Base-by-base conservation (phyloP, 1,284 basidiomycete species). In the Xerocomus nothofagi region DNA sequence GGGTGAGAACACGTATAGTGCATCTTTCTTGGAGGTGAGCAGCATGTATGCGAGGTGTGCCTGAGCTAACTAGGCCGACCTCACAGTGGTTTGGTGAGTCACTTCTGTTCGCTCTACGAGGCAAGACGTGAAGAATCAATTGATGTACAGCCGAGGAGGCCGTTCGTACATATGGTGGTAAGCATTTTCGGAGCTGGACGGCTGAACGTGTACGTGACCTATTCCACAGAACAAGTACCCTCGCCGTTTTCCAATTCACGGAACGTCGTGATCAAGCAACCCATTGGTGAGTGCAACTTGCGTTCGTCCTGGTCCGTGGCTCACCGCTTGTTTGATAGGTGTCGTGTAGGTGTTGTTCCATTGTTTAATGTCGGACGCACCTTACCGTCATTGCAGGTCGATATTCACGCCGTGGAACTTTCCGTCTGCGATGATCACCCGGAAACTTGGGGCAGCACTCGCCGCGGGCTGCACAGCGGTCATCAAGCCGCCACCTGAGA, bases 381-480 rank as follows among this genome's bases (percentile, higher is more conserved):
- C 44, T 52, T 8, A 64, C 39, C 20, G 36, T 44, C 17, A 18
- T 37, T 33, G n/a, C 49, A 89, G 88, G 14, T 82, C 86, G 9
- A 88, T 91, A 54, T 59, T 91, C 39, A 91, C 88, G 1, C 88
- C 88, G 44, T 91, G 88, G 91, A 94, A 95, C 70, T 96, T 97
- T 73, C 93, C 93, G 7, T 93, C 90, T 20, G 94, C 93, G 0
- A 97, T 97, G 89, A 90, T 93, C 40, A 91, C 90, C 0, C 86
- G 93, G 18, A 96, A 96, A 69, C 73, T 95, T 12, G 91, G 83
- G 15, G 87, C 93, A 24, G 93, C 93, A 14, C 81, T 99, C 15
- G 92, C 94, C 9, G 94, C 94, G 15, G 97, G 97, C 21, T 99
- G 97, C 70, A 98, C 96, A 0, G 80, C 86, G 1, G 95, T 99